phyloP scores from a whole-genome alignment of 176 grass and related monocot genomes.

The Puya raimondii region DNA sequence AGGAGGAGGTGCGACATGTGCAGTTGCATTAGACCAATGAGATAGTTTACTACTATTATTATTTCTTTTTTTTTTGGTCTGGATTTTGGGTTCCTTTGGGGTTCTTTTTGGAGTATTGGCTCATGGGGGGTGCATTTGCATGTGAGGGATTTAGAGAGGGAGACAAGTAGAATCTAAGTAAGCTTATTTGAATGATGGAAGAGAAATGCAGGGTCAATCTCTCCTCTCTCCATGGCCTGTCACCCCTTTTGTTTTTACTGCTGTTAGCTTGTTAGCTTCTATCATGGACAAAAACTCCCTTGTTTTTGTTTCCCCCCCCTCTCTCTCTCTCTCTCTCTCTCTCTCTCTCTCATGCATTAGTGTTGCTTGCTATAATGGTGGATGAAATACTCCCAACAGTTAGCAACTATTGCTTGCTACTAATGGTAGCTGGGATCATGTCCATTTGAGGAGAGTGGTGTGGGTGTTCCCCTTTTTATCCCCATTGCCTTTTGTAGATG shows the following conservation, averaged over 20 bases:
- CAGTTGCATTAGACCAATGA: background rate
- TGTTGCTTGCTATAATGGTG: slow-evolving; percentile 17
- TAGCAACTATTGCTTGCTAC: background rate
- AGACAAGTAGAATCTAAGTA: slow-evolving; percentile 99
- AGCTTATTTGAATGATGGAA: slow-evolving; percentile 72
- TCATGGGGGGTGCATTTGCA: slow-evolving; percentile 34
- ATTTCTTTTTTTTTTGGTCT: background rate
- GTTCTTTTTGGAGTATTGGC: background rate
- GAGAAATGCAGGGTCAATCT: slow-evolving; percentile 71
- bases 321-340: slow-evolving; percentile 16
- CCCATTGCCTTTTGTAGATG: slow-evolving; percentile 6
- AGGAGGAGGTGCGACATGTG: background rate
- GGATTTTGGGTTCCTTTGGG: background rate
- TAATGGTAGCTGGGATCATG: background rate
- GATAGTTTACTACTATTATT: background rate
- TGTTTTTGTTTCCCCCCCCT: background rate
- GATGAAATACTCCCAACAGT: background rate
- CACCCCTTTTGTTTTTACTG: slow-evolving; percentile 65
- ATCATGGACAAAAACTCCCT: background rate
- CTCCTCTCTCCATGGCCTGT: slow-evolving; percentile 43
- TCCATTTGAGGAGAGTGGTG: slow-evolving; percentile 4
- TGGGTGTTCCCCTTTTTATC: slow-evolving; percentile 1
- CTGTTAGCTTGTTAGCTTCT: slow-evolving; percentile 8
- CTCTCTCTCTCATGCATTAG: slow-evolving; percentile 16
- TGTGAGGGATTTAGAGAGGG: slow-evolving; percentile 73